Percentiles rank a stretch among this genome's conserved stretches.
phyloP scores from a whole-genome alignment of 1,139 yeast species.

The Maudiozyma humilis region DNA sequence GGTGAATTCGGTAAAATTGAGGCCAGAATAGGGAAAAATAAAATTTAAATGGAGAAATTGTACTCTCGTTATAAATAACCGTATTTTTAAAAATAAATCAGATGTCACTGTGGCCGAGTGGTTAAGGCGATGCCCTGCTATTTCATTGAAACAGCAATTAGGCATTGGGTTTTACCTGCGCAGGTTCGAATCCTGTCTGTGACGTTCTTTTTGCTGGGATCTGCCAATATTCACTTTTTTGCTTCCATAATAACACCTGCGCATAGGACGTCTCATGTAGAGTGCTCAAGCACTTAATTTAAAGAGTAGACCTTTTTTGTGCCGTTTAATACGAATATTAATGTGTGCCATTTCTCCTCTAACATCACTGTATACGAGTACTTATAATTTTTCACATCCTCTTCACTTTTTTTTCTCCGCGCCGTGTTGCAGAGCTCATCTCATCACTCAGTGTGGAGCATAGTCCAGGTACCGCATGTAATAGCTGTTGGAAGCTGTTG shows the following conservation, averaged over 20 bases:
- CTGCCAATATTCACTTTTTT: not conserved
- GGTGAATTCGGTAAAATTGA: too few relatives aligned
- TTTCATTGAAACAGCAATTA: slow-evolving; percentile 30
- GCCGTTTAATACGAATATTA: not conserved
- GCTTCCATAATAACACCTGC: too few relatives aligned
- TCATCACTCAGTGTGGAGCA: slow-evolving; percentile 2
- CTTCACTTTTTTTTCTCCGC: not conserved
- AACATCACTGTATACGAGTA: not conserved
- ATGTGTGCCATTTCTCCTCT: not conserved
- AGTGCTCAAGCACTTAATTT: too few relatives aligned
- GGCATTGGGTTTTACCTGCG: slow-evolving; percentile 54
- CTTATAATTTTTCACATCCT: not conserved
- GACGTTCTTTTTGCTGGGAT: slow-evolving; percentile 33
- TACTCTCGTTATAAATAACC: not conserved
- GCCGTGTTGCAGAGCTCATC: not conserved
- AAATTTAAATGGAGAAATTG: not conserved
- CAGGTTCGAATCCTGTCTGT: slow-evolving; percentile 62
- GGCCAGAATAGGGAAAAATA: not conserved
- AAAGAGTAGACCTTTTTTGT: too few relatives aligned
- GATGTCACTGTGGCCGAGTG: slow-evolving; percentile 72
- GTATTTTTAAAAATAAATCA: not conserved
- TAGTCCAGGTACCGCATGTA: too few relatives aligned
- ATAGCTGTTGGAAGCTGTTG: too few relatives aligned
- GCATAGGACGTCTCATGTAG: too few relatives aligned
- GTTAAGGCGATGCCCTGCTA: slow-evolving; percentile 86